A percentile compares a stretch with the other conserved stretches of the same genome.
These are phyloP conservation scores for Phaeoacremonium minimum DNA, from an alignment of 2,329 filamentous ascomycete species.

Conservation along the genomic window DNA sequence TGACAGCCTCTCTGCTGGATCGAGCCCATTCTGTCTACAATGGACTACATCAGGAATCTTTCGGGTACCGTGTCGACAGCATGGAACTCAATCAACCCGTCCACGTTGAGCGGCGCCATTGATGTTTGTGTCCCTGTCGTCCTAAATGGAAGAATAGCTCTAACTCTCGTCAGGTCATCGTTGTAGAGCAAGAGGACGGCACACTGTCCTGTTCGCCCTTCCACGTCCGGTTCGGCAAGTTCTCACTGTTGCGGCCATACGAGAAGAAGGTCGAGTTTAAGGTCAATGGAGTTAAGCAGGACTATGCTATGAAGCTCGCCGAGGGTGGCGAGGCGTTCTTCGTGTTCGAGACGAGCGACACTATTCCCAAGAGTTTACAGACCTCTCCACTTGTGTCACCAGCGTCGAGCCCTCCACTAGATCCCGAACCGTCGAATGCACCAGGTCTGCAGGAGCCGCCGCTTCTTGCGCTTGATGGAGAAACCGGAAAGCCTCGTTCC, in stretches of 20 bases:
- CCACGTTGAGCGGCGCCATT: slow-evolving; percentile 94
- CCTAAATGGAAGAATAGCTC: too few relatives aligned
- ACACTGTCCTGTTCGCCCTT: slow-evolving; percentile 88
- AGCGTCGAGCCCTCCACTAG: slow-evolving; percentile 73
- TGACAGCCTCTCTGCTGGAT: slow-evolving; percentile 4
- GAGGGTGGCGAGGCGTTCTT: slow-evolving; percentile 98
- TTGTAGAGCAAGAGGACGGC: slow-evolving; percentile 94
- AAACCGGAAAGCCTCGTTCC: slow-evolving; percentile 28
- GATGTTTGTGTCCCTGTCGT: too few relatives aligned
- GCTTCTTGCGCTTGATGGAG: slow-evolving; percentile 59
- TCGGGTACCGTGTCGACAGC: slow-evolving; percentile 95
- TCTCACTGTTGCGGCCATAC: slow-evolving; percentile 87
- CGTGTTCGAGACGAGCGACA: slow-evolving; percentile 91
- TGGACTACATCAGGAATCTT: slow-evolving; percentile 97
- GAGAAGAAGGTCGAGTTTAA: slow-evolving; percentile 99
- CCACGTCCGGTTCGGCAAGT: slow-evolving; percentile 98
- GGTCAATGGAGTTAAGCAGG: slow-evolving; percentile 87
- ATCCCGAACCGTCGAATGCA: slow-evolving; percentile 35
- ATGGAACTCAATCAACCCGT: slow-evolving; percentile 99
- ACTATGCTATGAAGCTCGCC: slow-evolving; percentile 97
- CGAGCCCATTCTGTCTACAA: slow-evolving; percentile 35
- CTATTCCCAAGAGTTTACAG: slow-evolving; percentile 88
- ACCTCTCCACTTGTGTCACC: slow-evolving; percentile 93
- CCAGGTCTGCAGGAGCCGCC: slow-evolving; percentile 63
- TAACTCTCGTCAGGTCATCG: too few relatives aligned